phyloP scores from a whole-genome alignment of 148 eudicot species.

The Chenopodium album region DNA sequence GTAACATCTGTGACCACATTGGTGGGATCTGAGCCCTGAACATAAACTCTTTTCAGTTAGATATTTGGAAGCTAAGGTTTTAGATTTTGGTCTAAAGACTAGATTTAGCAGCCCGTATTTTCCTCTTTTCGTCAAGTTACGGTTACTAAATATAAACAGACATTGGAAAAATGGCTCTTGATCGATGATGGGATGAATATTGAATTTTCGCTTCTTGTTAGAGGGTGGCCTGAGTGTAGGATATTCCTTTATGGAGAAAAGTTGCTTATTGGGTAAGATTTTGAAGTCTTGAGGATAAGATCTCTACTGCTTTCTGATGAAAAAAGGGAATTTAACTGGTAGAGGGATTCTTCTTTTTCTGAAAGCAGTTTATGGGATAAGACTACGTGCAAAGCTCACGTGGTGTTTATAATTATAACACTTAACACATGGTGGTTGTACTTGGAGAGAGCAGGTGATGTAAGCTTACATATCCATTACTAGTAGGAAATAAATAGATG shows the following conservation, averaged over 20 bases:
- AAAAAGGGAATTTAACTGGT: conserved; percentile 7
- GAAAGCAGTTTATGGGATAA: conserved; percentile 18
- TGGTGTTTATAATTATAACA: conserved; percentile 19
- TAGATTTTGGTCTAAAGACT: background rate
- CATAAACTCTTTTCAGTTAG: background rate
- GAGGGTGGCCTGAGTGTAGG: background rate
- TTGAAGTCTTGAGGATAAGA: conserved; percentile 25
- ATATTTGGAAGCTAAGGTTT: background rate
- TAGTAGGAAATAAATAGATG: background rate
- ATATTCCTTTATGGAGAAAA: background rate
- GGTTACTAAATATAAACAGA: background rate
- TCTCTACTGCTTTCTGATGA: conserved; percentile 13
- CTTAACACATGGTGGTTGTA: conserved; percentile 18
- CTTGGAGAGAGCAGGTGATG: background rate
- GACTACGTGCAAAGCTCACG: conserved; percentile 12
- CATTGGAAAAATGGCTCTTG: background rate
- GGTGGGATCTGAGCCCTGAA: background rate
- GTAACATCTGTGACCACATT: background rate
- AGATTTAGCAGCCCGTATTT: background rate
- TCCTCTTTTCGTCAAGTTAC: background rate
- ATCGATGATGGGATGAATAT: background rate
- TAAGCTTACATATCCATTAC: conserved; percentile 3
- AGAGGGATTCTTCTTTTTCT: conserved; percentile 7
- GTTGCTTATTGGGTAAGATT: conserved; percentile 10
- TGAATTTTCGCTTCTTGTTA: background rate